Percentiles rank a stretch among this genome's conserved stretches.
Evolutionary conservation across 495 filamentous ascomycete species (phyloP).

Genomic region (Cercophora newfieldiana): DNA sequence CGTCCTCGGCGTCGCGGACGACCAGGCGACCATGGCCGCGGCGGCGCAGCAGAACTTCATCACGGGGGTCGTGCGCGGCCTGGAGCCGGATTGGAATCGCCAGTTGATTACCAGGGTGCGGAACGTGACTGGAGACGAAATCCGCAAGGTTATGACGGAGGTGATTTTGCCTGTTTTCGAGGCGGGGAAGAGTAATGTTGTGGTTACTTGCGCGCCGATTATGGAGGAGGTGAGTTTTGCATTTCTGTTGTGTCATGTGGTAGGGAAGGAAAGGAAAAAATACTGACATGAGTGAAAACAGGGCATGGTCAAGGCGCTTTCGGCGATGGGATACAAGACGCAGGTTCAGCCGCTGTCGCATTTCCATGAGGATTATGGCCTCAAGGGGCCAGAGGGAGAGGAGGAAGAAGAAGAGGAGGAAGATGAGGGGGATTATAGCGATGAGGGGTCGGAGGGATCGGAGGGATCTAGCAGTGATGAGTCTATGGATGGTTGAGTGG

Average conservation of each 20-base stretch:
- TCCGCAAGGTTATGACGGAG: slow-evolving; percentile 71
- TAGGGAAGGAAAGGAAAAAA: too few relatives aligned
- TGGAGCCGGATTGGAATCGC: slow-evolving; percentile 77
- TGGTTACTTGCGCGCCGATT: slow-evolving; percentile 84
- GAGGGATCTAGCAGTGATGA: background rate
- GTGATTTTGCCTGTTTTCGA: slow-evolving; percentile 77
- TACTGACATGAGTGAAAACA: slow-evolving; percentile 35
- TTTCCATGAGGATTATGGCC: slow-evolving; percentile 90
- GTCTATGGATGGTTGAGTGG: background rate
- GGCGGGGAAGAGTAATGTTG: slow-evolving; percentile 72
- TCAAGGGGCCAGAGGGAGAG: slow-evolving; percentile 68
- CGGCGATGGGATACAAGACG: slow-evolving; percentile 73
- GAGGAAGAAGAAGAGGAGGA: slow-evolving; percentile 66
- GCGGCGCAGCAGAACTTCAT: slow-evolving; percentile 83
- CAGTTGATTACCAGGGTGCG: slow-evolving; percentile 74
- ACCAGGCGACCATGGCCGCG: slow-evolving; percentile 76
- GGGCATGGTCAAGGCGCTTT: slow-evolving; percentile 70
- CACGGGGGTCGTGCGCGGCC: slow-evolving; percentile 70
- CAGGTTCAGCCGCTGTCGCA: slow-evolving; percentile 70
- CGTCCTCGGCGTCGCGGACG: slow-evolving; percentile 78
- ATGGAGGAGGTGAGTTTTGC: slow-evolving; percentile 71
- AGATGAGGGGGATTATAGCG: slow-evolving; percentile 58
- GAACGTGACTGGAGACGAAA: slow-evolving; percentile 71
- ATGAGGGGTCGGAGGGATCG: slow-evolving; percentile 32
- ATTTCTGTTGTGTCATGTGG: too few relatives aligned